Conservation (phyloP, 805 yeast genomes). For the Metschnikowia borealis region DNA sequence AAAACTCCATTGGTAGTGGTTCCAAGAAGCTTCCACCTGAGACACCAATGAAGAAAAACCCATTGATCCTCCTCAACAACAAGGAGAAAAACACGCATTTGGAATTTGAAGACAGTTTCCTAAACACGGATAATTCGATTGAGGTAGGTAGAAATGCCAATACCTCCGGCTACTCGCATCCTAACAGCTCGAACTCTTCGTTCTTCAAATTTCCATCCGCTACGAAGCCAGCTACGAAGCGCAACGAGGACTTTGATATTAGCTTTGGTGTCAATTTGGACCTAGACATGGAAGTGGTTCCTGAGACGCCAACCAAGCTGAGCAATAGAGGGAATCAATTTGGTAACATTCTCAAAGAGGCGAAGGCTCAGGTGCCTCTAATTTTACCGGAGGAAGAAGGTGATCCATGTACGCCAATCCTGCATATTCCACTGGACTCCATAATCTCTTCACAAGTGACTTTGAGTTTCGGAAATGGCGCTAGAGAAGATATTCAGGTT, state of each 20-base stretch:
- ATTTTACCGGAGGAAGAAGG: slow-evolving; percentile 3
- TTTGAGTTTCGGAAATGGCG: slow-evolving; percentile 11
- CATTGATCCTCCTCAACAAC: slow-evolving; percentile 32
- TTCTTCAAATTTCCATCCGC: slow-evolving; percentile 28
- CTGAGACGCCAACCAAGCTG: slow-evolving; percentile 39
- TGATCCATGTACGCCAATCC: slow-evolving; percentile 19
- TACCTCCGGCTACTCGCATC: slow-evolving; percentile 14
- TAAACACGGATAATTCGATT: slow-evolving; percentile 23
- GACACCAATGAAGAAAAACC: slow-evolving; percentile 42
- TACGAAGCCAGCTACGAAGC: slow-evolving; percentile 13
- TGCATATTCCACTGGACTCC: slow-evolving; percentile 19
- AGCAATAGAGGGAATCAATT: slow-evolving; percentile 13
- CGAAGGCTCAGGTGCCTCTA: neutral
- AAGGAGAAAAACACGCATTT: slow-evolving; percentile 10
- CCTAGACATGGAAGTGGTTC: slow-evolving; percentile 17
- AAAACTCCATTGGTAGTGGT: slow-evolving; percentile 25
- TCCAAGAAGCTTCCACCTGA: slow-evolving; percentile 37
- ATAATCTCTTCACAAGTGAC: slow-evolving; percentile 22
- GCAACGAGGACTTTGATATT: slow-evolving; percentile 21
- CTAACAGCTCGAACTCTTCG: slow-evolving; percentile 32
- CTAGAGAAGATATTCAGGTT: slow-evolving; percentile 7
- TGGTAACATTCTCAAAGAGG: slow-evolving; percentile 6
- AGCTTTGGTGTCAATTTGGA: slow-evolving; percentile 16
- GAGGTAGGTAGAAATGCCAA: slow-evolving; percentile 37
- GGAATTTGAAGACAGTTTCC: slow-evolving; percentile 14